phyloP scores from a whole-genome alignment of 106 monocot species.

The Dendrobium nobile region DNA sequence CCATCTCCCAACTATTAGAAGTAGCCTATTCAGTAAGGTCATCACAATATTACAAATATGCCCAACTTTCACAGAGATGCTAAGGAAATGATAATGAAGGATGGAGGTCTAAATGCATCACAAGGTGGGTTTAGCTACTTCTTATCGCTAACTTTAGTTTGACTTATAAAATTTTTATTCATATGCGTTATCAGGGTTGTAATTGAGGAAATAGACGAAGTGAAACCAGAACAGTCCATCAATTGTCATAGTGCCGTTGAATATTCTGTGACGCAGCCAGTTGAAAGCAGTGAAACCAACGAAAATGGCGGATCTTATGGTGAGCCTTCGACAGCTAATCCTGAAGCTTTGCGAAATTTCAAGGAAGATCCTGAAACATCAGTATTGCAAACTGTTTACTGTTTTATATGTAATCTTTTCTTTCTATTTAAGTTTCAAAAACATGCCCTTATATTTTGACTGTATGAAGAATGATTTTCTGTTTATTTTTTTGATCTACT shows the following conservation, averaged over 20 bases:
- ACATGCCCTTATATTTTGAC: neutral
- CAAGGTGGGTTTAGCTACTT: slow-evolving; percentile 22
- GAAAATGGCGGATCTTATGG: slow-evolving; percentile 15
- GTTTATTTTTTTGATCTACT: neutral
- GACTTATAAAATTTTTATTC: neutral
- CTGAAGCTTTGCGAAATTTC: slow-evolving; percentile 29
- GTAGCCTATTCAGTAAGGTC: neutral
- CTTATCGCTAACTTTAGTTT: neutral
- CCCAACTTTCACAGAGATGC: slow-evolving; percentile 47
- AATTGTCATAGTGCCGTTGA: slow-evolving; percentile 16
- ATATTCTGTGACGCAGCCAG: slow-evolving; percentile 26
- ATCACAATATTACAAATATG: neutral
- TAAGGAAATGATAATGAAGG: slow-evolving; percentile 41
- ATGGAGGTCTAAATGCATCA: slow-evolving; percentile 11
- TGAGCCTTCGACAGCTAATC: slow-evolving; percentile 11
- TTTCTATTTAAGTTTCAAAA: neutral
- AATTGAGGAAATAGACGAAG: slow-evolving; percentile 84
- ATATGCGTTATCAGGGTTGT: slow-evolving; percentile 34
- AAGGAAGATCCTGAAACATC: slow-evolving; percentile 53
- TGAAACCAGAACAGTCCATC: slow-evolving; percentile 22
- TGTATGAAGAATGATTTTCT: neutral
- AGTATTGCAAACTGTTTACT: neutral
- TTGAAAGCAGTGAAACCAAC: slow-evolving; percentile 24
- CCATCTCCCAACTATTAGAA: neutral
- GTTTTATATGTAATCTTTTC: neutral